Evolutionary conservation across 805 yeast genomes (phyloP).

Genomic region (Spathaspora passalidarum): DNA sequence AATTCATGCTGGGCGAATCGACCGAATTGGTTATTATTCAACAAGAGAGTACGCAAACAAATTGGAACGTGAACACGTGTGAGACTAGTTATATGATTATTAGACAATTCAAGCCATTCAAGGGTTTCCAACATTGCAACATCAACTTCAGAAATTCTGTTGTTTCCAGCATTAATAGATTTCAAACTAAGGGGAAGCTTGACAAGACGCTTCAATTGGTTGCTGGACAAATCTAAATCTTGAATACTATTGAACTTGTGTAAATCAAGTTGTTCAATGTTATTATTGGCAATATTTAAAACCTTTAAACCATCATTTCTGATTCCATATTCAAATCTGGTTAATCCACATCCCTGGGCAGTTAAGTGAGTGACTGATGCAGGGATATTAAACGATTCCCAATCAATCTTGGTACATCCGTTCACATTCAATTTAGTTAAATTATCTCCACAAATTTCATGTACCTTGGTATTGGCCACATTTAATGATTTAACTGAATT

Average conservation of each 20-base stretch:
- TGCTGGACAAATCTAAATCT: slow-evolving; percentile 6
- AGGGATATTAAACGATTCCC: slow-evolving; percentile 6
- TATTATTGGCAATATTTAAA: slow-evolving; percentile 5
- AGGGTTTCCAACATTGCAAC: slow-evolving; percentile 3
- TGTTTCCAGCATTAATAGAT: slow-evolving; percentile 7
- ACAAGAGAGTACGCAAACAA: slow-evolving; percentile 3
- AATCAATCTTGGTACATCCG: slow-evolving; percentile 7
- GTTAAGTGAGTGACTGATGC: slow-evolving; percentile 2
- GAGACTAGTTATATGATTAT: slow-evolving; percentile 3
- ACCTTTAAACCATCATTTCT: not conserved
- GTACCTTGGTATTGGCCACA: slow-evolving; percentile 5
- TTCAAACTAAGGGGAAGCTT: slow-evolving; percentile 2
- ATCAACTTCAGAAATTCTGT: slow-evolving; percentile 1
- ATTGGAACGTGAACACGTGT: slow-evolving; percentile 4
- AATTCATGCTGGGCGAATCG: slow-evolving; percentile 2
- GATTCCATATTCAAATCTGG: not conserved
- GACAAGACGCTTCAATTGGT: slow-evolving; percentile 1
- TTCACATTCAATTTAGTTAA: slow-evolving; percentile 5
- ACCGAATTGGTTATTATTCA: slow-evolving; percentile 4
- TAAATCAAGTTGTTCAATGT: slow-evolving; percentile 3
- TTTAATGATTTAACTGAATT: not conserved
- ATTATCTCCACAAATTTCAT: slow-evolving; percentile 3
- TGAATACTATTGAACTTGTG: not conserved
- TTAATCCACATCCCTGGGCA: slow-evolving; percentile 5
- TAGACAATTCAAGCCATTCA: slow-evolving; percentile 6